Base-by-base conservation (phyloP, 2,329 filamentous ascomycete species). In the Fusarium hostae region DNA sequence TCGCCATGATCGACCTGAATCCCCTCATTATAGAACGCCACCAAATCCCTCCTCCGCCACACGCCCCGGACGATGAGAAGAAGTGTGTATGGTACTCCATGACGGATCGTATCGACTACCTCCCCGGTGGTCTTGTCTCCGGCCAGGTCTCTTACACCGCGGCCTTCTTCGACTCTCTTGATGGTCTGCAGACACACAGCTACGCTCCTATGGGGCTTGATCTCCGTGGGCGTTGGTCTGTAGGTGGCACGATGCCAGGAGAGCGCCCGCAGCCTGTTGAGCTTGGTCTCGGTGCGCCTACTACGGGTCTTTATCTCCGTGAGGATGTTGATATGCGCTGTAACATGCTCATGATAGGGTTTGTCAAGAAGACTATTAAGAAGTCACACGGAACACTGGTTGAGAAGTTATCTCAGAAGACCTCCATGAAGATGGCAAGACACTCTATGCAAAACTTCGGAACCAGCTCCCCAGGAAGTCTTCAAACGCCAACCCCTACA, bases 1-100 rank as follows among this genome's bases (percentile, higher is more conserved):
- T 86, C 54, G 90, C 90, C 75, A 97, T 97, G 91, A 97, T 97
- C 77, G 91, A 95, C 78, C 85, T 97, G 63, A 97, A 97, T 80
- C 94, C 94, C 3, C 86, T 97, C 51, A 91, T 97, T 60, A 89
- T 92, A 69, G 90, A 92, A 67, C 88, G 93, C 63, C 87, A 90
- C 73, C 86, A 85, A 35, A 93, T 93, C 80, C 86, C 88, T 50
- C 86, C 93, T 4, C 93, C 94, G 0, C 77, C 86, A 28, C 87
- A 90, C 77, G 90, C 92, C 16, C 84, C 88, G 0, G 83, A 89
- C 20, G 93, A 96, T 74, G 94, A 97, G 82, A 88, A 86, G 66
- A 84, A 88, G 69, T 92, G 90, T 73, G 84, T 84, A 22, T 97
- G 94, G 94, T 97, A 95, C 82, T 88, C 89, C 52, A 83, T 95